Percentiles rank a stretch among this genome's conserved stretches.
These are phyloP conservation scores for Trypanosoma brucei DNA, from an alignment of 208 protist genomes.

Conservation along the genomic window DNA sequence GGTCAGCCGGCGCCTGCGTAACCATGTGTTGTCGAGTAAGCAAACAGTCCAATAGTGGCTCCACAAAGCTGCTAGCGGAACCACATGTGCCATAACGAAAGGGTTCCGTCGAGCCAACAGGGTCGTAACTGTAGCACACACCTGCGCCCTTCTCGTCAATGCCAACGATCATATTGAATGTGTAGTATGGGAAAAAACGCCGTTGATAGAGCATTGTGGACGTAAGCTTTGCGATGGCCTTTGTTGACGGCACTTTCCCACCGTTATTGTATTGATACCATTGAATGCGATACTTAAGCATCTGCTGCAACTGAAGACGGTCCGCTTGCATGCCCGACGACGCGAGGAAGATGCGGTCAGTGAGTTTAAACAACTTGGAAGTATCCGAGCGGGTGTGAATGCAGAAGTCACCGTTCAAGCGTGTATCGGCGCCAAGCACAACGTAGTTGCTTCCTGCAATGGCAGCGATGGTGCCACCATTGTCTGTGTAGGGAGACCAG, in stretches of 20 bases:
- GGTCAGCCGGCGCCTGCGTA: constrained; percentile 45
- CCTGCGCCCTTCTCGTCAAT: constrained; percentile 93
- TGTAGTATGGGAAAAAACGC: constrained; percentile 99
- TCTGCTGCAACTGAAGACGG: constrained; percentile 93
- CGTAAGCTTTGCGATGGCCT: constrained; percentile 95
- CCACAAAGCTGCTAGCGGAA: constrained; percentile 91
- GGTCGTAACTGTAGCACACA: constrained; percentile 98
- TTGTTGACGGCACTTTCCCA: constrained; percentile 86
- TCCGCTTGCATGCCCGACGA: constrained; percentile 97
- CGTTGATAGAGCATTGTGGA: constrained; percentile 97
- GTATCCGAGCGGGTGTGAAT: constrained; percentile 92
- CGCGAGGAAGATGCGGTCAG: constrained; percentile 89
- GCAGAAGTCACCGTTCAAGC: constrained; percentile 95
- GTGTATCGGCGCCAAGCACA: constrained; percentile 97
- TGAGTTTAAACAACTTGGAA: constrained; percentile 94
- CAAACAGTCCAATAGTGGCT: constrained; percentile 98
- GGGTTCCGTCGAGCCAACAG: constrained; percentile 95
- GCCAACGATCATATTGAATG: constrained; percentile 98
- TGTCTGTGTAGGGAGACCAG: constrained; percentile 93
- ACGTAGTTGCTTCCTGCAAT: constrained; percentile 96
- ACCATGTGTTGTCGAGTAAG: constrained; percentile 83
- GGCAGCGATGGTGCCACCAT: constrained; percentile 94
- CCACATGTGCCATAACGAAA: constrained; percentile 91
- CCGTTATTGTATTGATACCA: constrained; percentile 94
- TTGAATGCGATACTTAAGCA: constrained; percentile 90